Conservation (phyloP, 768 basidiomycete species). For the Gymnopilus dilepis region DNA sequence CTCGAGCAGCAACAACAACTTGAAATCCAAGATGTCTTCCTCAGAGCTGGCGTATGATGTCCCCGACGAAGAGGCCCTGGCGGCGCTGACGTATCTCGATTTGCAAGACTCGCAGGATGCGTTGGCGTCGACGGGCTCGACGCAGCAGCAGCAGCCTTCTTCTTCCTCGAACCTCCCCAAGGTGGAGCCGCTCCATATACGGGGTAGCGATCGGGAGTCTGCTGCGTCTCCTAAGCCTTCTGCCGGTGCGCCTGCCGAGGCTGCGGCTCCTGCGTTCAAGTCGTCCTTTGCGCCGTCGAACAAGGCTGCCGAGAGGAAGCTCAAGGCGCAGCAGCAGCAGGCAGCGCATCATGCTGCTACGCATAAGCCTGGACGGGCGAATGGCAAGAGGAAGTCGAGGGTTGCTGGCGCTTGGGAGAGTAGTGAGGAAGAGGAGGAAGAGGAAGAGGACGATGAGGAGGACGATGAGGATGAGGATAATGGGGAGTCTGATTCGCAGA, state of each 20-base stretch:
- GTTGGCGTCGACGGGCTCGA: slow-evolving; percentile 31
- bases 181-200: slow-evolving; percentile 44
- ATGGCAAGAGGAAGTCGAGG: slow-evolving; percentile 65
- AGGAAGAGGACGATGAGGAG: slow-evolving; percentile 83
- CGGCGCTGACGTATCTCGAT: slow-evolving; percentile 78
- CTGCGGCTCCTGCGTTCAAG: slow-evolving; percentile 52
- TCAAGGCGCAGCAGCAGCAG: slow-evolving; percentile 83
- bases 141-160: slow-evolving; percentile 12
- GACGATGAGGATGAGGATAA: slow-evolving; percentile 74
- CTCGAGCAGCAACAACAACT: neutral
- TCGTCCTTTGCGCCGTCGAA: slow-evolving; percentile 91
- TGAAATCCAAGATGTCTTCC: slow-evolving; percentile 18
- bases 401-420: slow-evolving; percentile 66
- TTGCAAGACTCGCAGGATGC: slow-evolving; percentile 48
- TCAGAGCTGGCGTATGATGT: slow-evolving; percentile 25
- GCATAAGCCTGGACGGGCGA: slow-evolving; percentile 73
- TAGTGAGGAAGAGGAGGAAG: slow-evolving; percentile 85
- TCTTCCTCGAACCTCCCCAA: slow-evolving; percentile 22
- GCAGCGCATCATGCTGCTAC: slow-evolving; percentile 80
- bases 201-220: slow-evolving; percentile 29
- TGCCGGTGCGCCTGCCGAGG: slow-evolving; percentile 17
- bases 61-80: slow-evolving; percentile 71
- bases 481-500: slow-evolving; percentile 34
- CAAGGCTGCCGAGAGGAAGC: slow-evolving; percentile 83
- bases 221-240: slow-evolving; percentile 20